These are phyloP conservation scores for Cinchona pubescens DNA, from an alignment of 257 asterid genomes.

Conservation along the genomic window DNA sequence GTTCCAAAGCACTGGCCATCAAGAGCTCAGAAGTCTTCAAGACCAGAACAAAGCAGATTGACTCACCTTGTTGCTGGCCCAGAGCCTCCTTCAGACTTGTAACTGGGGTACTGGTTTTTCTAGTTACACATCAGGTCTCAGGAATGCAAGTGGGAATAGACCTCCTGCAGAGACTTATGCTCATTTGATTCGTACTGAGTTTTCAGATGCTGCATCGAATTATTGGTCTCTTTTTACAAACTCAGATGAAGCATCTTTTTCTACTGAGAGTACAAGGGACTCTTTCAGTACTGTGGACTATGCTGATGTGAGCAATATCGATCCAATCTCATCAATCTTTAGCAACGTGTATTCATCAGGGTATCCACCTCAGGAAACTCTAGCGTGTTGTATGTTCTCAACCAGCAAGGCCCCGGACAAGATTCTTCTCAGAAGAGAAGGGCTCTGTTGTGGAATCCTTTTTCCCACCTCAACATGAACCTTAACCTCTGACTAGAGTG, in stretches of 20 bases:
- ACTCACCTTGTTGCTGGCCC: constrained; percentile 12
- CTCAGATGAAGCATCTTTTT: constrained; percentile 82
- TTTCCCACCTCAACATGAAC: constrained; percentile 7
- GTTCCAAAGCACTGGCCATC: constrained; percentile 31
- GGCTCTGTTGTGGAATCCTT: constrained; percentile 35
- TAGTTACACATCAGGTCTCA: too few species aligned
- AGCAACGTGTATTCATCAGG: constrained; percentile 38
- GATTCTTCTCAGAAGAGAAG: constrained; percentile 43
- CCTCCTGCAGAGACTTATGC: constrained; percentile 32
- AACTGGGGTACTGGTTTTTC: too few species aligned
- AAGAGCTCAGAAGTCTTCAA: constrained; percentile 37
- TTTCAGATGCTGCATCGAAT: constrained; percentile 59
- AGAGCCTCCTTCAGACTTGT: too few species aligned
- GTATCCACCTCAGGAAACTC: constrained; percentile 34
- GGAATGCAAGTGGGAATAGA: constrained; percentile 35
- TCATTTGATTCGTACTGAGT: constrained; percentile 27
- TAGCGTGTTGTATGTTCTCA: constrained; percentile 47
- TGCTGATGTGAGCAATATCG: constrained; percentile 31
- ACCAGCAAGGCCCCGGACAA: constrained; percentile 39
- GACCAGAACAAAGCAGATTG: constrained; percentile 29
- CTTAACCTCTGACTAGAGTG: constrained; percentile 9
- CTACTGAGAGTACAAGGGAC: constrained; percentile 82
- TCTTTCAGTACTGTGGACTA: constrained; percentile 68
- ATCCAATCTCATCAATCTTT: constrained; percentile 53
- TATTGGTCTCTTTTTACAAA: constrained; percentile 68